These are phyloP conservation scores for Syzygium oleosum DNA, from an alignment of 345 rosid genomes.

Conservation along the genomic window DNA sequence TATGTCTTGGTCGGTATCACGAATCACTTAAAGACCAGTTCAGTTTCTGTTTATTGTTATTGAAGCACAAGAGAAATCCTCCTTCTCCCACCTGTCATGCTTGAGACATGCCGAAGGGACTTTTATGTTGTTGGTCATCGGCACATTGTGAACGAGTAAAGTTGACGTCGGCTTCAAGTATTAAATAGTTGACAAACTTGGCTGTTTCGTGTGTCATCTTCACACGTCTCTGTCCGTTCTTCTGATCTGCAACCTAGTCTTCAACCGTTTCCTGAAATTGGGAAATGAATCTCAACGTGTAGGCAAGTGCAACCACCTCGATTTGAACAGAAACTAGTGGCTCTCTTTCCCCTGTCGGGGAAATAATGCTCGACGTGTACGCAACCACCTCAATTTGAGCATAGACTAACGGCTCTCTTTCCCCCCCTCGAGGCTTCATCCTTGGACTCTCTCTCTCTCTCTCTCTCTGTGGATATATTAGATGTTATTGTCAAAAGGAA, in stretches of 20 bases:
- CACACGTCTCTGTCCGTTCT: neutral
- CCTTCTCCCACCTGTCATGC: neutral
- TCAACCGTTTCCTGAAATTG: neutral
- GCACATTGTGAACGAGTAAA: neutral
- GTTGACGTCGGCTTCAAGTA: neutral
- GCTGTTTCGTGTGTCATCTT: neutral
- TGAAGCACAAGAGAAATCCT: neutral
- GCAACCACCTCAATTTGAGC: neutral
- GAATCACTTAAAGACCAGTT: neutral
- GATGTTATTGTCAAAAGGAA: neutral
- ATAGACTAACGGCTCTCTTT: neutral
- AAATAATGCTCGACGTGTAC: neutral
- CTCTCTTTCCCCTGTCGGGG: neutral
- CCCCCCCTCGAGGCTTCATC: neutral
- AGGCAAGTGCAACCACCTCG: neutral
- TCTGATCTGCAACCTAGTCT: neutral
- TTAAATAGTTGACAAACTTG: neutral
- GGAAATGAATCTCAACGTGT: neutral
- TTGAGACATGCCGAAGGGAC: neutral
- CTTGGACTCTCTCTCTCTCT: neutral
- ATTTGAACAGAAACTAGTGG: neutral
- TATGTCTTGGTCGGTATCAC: neutral
- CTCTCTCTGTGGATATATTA: neutral
- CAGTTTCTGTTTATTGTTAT: neutral
- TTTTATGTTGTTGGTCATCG: neutral